A percentile compares a stretch with the other conserved stretches of the same genome.
Conservation (phyloP, 1,284 basidiomycete species). For the Austroboletus olivaceoglutinosus region DNA sequence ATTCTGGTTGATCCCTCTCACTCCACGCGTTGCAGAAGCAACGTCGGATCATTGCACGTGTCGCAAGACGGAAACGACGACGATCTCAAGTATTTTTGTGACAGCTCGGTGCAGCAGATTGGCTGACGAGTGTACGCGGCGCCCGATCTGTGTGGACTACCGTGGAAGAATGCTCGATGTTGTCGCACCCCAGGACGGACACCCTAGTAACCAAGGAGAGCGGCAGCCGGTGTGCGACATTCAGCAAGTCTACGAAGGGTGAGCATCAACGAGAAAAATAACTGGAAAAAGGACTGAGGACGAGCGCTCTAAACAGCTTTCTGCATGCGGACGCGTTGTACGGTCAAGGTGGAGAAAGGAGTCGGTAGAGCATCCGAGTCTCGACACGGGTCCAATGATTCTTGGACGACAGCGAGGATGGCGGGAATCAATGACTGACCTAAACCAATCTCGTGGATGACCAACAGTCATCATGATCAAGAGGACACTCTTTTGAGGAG, state of each 20-base stretch:
- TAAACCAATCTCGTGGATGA: too few relatives aligned
- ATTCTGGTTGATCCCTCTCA: neutral
- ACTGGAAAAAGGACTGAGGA: neutral
- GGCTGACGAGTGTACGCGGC: too few relatives aligned
- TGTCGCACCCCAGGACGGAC: neutral
- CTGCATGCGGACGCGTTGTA: too few relatives aligned
- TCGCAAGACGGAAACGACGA: neutral
- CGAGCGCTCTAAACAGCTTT: neutral
- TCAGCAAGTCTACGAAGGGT: neutral
- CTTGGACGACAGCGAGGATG: too few relatives aligned
- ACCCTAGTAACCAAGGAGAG: neutral
- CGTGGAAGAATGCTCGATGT: neutral
- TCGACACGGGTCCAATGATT: too few relatives aligned
- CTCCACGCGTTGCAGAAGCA: neutral
- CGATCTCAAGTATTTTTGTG: neutral
- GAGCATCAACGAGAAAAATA: neutral
- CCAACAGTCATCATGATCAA: too few relatives aligned
- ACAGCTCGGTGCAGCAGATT: neutral
- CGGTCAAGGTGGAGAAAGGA: too few relatives aligned
- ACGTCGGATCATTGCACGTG: neutral
- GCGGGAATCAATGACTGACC: too few relatives aligned
- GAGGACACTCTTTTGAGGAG: too few relatives aligned
- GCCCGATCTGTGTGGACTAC: neutral
- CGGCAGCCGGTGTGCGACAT: neutral
- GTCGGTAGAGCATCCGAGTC: too few relatives aligned